Conservation (phyloP, 176 grass and related monocot genomes). For the Paspalum notatum region DNA sequence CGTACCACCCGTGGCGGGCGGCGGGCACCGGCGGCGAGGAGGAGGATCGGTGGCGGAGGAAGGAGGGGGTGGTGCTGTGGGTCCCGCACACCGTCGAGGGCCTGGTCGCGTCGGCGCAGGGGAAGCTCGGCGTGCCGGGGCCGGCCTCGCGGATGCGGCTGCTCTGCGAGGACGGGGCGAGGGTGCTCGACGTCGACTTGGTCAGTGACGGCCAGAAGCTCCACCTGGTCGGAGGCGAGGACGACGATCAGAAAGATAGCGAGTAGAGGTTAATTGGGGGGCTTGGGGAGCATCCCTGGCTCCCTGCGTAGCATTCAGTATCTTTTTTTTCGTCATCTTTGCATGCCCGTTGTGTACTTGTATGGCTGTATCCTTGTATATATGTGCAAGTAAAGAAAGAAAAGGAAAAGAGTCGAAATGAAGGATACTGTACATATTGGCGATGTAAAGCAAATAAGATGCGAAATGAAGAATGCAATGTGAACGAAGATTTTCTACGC, state of each 20-base stretch:
- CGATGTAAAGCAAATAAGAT: too few relatives aligned
- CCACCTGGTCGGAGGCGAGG: slow-evolving; percentile 58
- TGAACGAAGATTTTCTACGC: too few relatives aligned
- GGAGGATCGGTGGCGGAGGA: slow-evolving; percentile 22
- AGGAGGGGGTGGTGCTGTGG: slow-evolving; percentile 80
- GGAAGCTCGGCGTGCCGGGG: slow-evolving; percentile 58
- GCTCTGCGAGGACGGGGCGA: slow-evolving; percentile 69
- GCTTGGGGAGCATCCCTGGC: too few relatives aligned
- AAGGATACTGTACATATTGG: too few relatives aligned
- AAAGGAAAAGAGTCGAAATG: too few relatives aligned
- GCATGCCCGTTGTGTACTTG: too few relatives aligned
- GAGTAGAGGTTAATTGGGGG: too few relatives aligned
- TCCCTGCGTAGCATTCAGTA: too few relatives aligned
- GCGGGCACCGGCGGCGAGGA: not conserved
- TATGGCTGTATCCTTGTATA: too few relatives aligned
- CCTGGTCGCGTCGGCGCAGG: slow-evolving; percentile 56
- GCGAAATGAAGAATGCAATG: too few relatives aligned
- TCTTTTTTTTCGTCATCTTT: too few relatives aligned
- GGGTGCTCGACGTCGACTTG: slow-evolving; percentile 58
- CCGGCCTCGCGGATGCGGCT: slow-evolving; percentile 39
- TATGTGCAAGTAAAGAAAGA: too few relatives aligned
- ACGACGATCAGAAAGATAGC: slow-evolving; percentile 8
- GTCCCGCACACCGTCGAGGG: slow-evolving; percentile 66
- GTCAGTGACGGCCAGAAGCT: slow-evolving; percentile 71
- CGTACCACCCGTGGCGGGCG: slow-evolving; percentile 73